Conservation (phyloP, 257 asterid genomes). For the Voacanga thouarsii region DNA sequence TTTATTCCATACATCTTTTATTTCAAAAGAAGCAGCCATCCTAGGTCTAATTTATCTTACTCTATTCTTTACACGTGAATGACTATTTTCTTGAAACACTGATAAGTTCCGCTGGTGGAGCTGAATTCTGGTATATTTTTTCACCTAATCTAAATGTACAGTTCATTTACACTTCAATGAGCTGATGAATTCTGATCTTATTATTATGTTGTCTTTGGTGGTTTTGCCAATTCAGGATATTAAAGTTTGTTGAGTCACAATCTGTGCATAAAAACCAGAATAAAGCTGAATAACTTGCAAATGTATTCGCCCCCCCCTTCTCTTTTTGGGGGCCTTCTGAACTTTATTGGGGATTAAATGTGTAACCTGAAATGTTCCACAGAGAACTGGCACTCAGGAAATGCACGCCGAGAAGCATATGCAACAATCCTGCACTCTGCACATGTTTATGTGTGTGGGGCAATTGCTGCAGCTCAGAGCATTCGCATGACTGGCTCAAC, state of each 20-base stretch:
- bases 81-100: neutral
- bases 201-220: neutral
- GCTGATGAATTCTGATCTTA: neutral
- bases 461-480: constrained; percentile 94
- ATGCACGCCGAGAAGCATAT: constrained; percentile 72
- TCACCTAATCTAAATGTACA: neutral
- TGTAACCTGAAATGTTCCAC: constrained; percentile 27
- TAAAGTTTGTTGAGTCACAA: neutral
- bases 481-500: constrained; percentile 89
- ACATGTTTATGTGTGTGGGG: constrained; percentile 83
- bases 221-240: neutral
- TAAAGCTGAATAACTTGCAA: neutral
- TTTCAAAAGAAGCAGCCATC: neutral
- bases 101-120: neutral
- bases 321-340: too few relatives aligned
- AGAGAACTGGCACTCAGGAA: constrained; percentile 60
- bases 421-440: constrained; percentile 93
- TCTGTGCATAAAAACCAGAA: neutral
- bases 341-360: neutral
- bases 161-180: neutral
- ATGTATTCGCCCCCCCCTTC: too few relatives aligned
- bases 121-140: neutral
- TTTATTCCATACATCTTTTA: too few relatives aligned
- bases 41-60: neutral
- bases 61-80: neutral